Evolutionary conservation across 805 yeast genomes (phyloP).

Genomic region (Suhomyces pyralidae): DNA sequence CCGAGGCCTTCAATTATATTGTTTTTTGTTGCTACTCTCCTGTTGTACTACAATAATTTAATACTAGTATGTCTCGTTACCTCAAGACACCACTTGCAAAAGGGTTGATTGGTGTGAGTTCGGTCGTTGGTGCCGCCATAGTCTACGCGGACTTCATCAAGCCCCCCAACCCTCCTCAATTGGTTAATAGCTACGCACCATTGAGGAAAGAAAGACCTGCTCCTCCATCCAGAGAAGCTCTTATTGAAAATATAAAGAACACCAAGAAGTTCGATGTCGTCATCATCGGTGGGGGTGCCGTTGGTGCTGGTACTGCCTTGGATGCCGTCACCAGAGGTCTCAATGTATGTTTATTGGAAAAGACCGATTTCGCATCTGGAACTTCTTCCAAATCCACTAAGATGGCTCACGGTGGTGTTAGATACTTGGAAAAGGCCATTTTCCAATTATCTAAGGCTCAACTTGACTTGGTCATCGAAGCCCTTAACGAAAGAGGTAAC

Average conservation of each 20-base stretch:
- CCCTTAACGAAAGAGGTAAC: conserved; percentile 80
- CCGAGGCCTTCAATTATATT: neutral
- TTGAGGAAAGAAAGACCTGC: conserved; percentile 42
- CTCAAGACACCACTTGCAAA: conserved; percentile 18
- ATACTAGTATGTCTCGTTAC: conserved; percentile 6
- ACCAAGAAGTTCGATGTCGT: conserved; percentile 68
- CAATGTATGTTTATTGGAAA: conserved; percentile 82
- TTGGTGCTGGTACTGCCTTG: conserved; percentile 89
- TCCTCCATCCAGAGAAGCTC: conserved; percentile 57
- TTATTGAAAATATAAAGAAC: conserved; percentile 43
- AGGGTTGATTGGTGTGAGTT: conserved; percentile 29
- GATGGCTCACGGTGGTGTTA: conserved; percentile 97
- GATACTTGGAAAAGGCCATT: conserved; percentile 92
- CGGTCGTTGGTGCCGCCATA: conserved; percentile 34
- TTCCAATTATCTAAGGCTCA: conserved; percentile 90
- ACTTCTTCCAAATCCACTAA: conserved; percentile 93
- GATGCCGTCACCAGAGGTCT: conserved; percentile 91
- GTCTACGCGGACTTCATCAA: conserved; percentile 40
- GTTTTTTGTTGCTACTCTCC: neutral
- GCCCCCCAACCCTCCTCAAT: conserved; percentile 28
- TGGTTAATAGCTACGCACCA: conserved; percentile 37
- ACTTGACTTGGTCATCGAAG: conserved; percentile 83
- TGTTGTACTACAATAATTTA: neutral
- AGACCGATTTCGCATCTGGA: conserved; percentile 86
- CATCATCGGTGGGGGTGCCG: conserved; percentile 94